These are phyloP conservation scores for Aspergillus phoenicis DNA, from an alignment of 2,329 filamentous ascomycete species.

Conservation along the genomic window DNA sequence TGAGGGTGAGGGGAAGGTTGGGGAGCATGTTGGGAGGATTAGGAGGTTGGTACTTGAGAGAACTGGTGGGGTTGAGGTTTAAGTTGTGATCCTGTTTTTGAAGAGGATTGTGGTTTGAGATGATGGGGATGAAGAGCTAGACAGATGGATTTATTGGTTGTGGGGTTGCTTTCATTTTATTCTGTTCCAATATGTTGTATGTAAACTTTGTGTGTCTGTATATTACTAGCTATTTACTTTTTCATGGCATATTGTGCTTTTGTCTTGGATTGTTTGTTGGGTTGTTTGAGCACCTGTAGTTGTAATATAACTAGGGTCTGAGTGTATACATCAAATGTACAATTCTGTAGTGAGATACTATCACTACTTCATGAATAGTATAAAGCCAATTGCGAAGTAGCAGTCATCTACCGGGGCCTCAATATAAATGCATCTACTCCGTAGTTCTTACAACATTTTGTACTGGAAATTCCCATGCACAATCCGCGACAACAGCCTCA, in stretches of 20 bases:
- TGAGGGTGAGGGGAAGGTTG: constrained; percentile 15
- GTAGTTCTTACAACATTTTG: too few species aligned
- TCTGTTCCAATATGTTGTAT: constrained; percentile 2
- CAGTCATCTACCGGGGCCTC: too few species aligned
- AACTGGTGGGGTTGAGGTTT: constrained; percentile 1
- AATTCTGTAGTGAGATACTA: too few species aligned
- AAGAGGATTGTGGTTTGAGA: not conserved
- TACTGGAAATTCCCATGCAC: too few species aligned
- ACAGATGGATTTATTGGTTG: not conserved
- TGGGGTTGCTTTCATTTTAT: not conserved
- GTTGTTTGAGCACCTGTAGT: too few species aligned
- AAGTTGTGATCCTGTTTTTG: not conserved
- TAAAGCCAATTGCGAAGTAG: too few species aligned
- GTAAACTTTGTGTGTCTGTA: constrained; percentile 3
- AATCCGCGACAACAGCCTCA: too few species aligned
- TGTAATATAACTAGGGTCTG: too few species aligned
- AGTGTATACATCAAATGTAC: too few species aligned
- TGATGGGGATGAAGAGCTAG: too few species aligned
- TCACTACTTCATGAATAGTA: too few species aligned
- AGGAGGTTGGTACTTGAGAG: constrained; percentile 34
- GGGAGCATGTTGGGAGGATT: constrained; percentile 32
- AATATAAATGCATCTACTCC: too few species aligned
- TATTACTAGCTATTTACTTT: constrained; percentile 7
- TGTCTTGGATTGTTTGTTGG: not conserved
- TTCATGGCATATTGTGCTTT: not conserved